Evolutionary conservation across 2,329 filamentous ascomycete genomes (phyloP).

Genomic region (Alternaria sp.): DNA sequence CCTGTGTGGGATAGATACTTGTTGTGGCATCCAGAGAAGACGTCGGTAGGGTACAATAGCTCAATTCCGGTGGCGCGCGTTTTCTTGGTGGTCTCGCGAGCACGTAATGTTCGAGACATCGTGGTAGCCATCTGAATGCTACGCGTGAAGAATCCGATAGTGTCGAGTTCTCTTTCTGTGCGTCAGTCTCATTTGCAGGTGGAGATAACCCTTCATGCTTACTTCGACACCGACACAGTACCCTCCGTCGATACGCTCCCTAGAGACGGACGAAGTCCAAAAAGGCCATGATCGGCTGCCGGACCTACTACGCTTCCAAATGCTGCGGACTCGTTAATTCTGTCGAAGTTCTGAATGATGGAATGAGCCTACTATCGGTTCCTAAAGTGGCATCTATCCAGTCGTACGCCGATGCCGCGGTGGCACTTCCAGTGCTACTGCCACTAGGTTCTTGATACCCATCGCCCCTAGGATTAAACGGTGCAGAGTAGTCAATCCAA

Average conservation of each 20-base stretch:
- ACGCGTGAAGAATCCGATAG: neutral
- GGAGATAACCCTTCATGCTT: neutral
- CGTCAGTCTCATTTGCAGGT: neutral
- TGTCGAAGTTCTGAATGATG: fast-evolving
- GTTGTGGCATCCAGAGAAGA: neutral
- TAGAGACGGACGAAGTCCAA: neutral
- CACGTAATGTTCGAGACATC: neutral
- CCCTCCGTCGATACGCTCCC: neutral
- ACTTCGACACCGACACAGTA: neutral
- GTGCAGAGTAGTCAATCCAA: neutral
- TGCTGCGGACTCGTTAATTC: neutral
- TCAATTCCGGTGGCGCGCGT: neutral
- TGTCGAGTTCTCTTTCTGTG: neutral
- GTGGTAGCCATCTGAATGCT: neutral
- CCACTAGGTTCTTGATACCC: neutral
- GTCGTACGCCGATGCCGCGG: neutral
- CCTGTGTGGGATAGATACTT: neutral
- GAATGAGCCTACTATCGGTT: neutral
- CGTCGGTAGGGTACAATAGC: neutral
- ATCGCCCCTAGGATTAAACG: neutral
- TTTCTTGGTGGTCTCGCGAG: neutral
- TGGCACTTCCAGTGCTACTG: neutral
- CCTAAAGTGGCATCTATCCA: neutral
- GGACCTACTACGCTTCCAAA: neutral
- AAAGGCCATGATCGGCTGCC: neutral